Base-by-base conservation (phyloP, 2,329 filamentous ascomycete genomes). In the Colletotrichum brevisporum region DNA sequence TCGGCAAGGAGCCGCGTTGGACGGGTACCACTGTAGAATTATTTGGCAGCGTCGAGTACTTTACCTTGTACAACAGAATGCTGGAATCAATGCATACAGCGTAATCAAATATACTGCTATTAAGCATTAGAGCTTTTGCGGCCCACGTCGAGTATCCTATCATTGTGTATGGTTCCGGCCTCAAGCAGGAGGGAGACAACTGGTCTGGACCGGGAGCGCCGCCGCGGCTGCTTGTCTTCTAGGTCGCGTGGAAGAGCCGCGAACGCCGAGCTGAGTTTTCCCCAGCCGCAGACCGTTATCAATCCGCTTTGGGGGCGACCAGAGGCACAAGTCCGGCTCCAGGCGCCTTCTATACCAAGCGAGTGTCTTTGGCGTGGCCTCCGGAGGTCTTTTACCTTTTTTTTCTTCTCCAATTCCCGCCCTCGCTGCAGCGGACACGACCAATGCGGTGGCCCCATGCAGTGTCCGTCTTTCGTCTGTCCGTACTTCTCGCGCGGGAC, bases 1-100 rank as follows among this genome's bases (percentile, higher is more conserved):
- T 59, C 59, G 41, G 54, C 50, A 60, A 18, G 39, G 59, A 43
- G 31, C 31, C 31, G 31, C 16, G 48, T n/a, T 39, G 48, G 26
- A n/a, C n/a, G 41, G 27, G n/a, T 10, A 57, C 21, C 18, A 3
- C 24, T 15, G n/a, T 53, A 15, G 27, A 45, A 54, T 24, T 27
- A 43, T 48, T n/a, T 27, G 31, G 15, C n/a, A 12, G 27, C 18
- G 27, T 24, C 24, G 18, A 10, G 12, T 5, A 16, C 8, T 24
- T 16, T 27, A 26, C 45, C 1, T 47, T 64, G 41, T 58, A 39
- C 48, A 48, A 48, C 45, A 48, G 18, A 21, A 24, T 12, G n/a
- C 18, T 21, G 18, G 13, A 18, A 48, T 6, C 45, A n/a, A 48
- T 15, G 45, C 45, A 10, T 18, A 18, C 16, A 21, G 18, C 45